phyloP scores from a whole-genome alignment of 2,329 filamentous ascomycete species.

The Calonectria ilicicola region DNA sequence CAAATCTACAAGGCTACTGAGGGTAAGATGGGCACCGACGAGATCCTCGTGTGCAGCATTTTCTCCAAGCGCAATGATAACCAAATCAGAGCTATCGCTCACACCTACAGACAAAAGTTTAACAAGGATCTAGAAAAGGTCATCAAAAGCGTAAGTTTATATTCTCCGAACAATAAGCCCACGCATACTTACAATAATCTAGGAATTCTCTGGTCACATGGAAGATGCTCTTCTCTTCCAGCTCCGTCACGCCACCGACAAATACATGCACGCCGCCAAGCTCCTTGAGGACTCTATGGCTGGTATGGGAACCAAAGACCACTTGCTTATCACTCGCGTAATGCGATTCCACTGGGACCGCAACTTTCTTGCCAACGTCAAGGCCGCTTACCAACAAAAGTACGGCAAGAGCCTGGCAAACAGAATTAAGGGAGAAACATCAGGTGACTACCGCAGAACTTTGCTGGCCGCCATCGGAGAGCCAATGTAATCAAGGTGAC shows the following conservation, averaged over 20 bases:
- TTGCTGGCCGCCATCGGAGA: conserved; percentile 77
- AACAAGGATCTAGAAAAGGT: conserved; percentile 77
- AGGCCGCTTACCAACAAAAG: conserved; percentile 78
- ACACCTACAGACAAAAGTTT: conserved; percentile 81
- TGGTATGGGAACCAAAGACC: conserved; percentile 88
- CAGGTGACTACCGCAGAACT: conserved; percentile 82
- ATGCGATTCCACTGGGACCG: conserved; percentile 88
- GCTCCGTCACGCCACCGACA: conserved; percentile 81
- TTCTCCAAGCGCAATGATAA: conserved; percentile 81
- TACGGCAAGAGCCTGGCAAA: conserved; percentile 76
- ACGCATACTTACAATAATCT: background rate
- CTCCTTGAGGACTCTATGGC: conserved; percentile 90
- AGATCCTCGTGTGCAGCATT: conserved; percentile 82
- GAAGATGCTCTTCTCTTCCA: conserved; percentile 84
- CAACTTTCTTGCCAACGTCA: conserved; percentile 79
- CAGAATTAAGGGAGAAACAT: conserved; percentile 85
- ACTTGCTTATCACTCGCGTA: conserved; percentile 80
- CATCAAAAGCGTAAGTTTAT: conserved; percentile 71
- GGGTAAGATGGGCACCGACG: conserved; percentile 78
- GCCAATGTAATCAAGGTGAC: conserved; percentile 34
- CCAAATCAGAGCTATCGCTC: conserved; percentile 84
- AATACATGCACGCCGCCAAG: conserved; percentile 84
- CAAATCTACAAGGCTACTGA: conserved; percentile 83
- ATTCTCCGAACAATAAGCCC: background rate
- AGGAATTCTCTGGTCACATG: conserved; percentile 95